These are phyloP conservation scores for Amanita inopinata DNA, from an alignment of 768 basidiomycete species.

Conservation along the genomic window DNA sequence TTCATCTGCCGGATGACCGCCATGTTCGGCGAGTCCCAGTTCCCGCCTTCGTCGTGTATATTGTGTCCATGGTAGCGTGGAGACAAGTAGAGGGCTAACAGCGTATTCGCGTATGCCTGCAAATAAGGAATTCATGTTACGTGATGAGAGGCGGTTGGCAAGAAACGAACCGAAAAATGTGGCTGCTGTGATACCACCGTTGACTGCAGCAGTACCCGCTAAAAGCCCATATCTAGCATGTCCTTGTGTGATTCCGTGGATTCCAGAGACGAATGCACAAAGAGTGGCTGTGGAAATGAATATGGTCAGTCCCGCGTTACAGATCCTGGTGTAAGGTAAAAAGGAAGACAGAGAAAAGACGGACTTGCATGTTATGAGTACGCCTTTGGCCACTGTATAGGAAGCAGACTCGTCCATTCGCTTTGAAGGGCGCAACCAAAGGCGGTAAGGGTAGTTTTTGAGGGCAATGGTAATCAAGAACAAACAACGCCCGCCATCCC, in stretches of 20 bases:
- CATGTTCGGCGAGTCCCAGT: constrained; percentile 14
- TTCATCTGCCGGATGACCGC: too few species aligned
- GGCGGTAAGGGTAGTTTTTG: too few species aligned
- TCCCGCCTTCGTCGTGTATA: constrained; percentile 34
- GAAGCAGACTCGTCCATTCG: constrained; percentile 24
- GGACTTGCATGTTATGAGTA: constrained; percentile 73
- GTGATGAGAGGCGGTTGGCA: background rate
- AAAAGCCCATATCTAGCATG: constrained; percentile 37
- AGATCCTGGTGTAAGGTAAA: constrained; percentile 19
- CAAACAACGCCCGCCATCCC: too few species aligned
- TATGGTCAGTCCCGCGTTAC: constrained; percentile 5
- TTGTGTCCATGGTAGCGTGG: constrained; percentile 33
- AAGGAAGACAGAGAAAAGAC: constrained; percentile 27
- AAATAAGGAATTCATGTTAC: constrained; percentile 5
- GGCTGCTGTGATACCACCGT: constrained; percentile 60
- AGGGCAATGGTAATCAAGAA: too few species aligned
- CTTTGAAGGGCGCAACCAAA: background rate
- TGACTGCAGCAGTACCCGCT: constrained; percentile 54
- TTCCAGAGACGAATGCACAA: constrained; percentile 41
- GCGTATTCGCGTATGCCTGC: constrained; percentile 69
- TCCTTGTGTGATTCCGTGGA: constrained; percentile 35
- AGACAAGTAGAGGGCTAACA: constrained; percentile 53
- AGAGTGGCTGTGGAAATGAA: constrained; percentile 44
- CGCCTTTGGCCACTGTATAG: constrained; percentile 44
- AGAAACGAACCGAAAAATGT: constrained; percentile 67